These are phyloP conservation scores for Talaromyces marneffei DNA, from an alignment of 2,329 filamentous ascomycete genomes.

Conservation along the genomic window DNA sequence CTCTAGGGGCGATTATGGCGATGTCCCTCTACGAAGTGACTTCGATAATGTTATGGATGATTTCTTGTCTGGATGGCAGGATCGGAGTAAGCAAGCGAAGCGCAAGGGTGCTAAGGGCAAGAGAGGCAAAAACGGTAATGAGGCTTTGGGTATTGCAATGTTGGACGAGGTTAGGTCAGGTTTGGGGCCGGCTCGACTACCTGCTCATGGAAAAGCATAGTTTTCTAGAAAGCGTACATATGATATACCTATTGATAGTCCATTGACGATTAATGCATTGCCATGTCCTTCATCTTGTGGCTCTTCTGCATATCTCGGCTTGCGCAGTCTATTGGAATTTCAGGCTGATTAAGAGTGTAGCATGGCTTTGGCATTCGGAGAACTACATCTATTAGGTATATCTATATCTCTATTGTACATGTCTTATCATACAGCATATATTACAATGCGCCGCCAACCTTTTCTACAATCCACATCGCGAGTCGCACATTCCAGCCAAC, in stretches of 20 bases:
- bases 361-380: too few species aligned
- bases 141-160: constrained; percentile 76
- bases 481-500: constrained; percentile 79
- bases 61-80: constrained; percentile 64
- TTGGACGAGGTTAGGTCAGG: constrained; percentile 81
- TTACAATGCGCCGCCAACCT: constrained; percentile 81
- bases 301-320: not conserved
- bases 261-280: constrained; percentile 21
- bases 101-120: constrained; percentile 47
- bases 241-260: constrained; percentile 9
- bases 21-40: constrained; percentile 63
- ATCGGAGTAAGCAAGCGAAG: constrained; percentile 39
- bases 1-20: constrained; percentile 29
- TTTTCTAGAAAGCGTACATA: not conserved
- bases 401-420: constrained; percentile 10
- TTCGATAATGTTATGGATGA: constrained; percentile 92
- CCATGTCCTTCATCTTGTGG: not conserved
- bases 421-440: not conserved
- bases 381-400: constrained; percentile 7
- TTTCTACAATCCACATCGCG: constrained; percentile 88
- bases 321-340: not conserved
- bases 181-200: constrained; percentile 68
- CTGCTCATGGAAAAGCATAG: constrained; percentile 27
- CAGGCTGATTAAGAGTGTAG: not conserved
- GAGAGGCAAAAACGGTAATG: constrained; percentile 70